A percentile compares a stretch with the other conserved stretches of the same genome.
These are phyloP conservation scores for Penicillium sclerotiorum DNA, from an alignment of 2,329 filamentous ascomycete genomes.

Conservation along the genomic window DNA sequence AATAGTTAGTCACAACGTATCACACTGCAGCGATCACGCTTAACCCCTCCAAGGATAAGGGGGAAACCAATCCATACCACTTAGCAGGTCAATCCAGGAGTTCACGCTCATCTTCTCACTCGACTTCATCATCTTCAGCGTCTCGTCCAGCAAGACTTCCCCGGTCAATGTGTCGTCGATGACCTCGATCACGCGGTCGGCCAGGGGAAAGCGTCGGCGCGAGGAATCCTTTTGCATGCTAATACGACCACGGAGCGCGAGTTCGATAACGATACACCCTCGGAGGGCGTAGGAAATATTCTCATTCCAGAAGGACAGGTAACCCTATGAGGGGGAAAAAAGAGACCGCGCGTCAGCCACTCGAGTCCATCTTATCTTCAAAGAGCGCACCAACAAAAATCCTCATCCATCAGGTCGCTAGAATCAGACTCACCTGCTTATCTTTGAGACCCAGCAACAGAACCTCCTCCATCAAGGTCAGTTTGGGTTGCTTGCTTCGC, in stretches of 20 bases:
- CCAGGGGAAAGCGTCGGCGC: conserved; percentile 85
- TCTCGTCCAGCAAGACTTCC: conserved; percentile 95
- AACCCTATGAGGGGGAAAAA: conserved; percentile 64
- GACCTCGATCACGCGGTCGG: conserved; percentile 94
- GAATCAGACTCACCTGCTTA: conserved; percentile 74
- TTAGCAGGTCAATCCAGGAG: conserved; percentile 99
- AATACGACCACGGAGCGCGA: conserved; percentile 92
- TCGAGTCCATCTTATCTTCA: conserved; percentile 5
- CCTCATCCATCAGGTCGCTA: neutral
- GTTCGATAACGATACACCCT: conserved; percentile 96
- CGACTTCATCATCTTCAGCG: conserved; percentile 99
- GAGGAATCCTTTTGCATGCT: conserved; percentile 98
- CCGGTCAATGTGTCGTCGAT: conserved; percentile 95
- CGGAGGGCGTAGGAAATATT: conserved; percentile 98
- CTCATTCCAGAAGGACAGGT: conserved; percentile 99
- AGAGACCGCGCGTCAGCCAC: conserved; percentile 25
- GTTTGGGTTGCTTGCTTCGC: conserved; percentile 94
- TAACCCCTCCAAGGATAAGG: neutral
- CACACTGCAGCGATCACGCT: conserved; percentile 2
- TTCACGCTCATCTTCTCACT: conserved; percentile 99
- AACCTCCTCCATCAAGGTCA: conserved; percentile 98
- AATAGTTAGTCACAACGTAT: conserved; percentile 15
- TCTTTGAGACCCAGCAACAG: conserved; percentile 94
- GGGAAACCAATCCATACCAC: conserved; percentile 63
- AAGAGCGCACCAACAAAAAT: neutral